Evolutionary conservation across 2,329 filamentous ascomycete species (phyloP).

Genomic region (Myotisia sp.): DNA sequence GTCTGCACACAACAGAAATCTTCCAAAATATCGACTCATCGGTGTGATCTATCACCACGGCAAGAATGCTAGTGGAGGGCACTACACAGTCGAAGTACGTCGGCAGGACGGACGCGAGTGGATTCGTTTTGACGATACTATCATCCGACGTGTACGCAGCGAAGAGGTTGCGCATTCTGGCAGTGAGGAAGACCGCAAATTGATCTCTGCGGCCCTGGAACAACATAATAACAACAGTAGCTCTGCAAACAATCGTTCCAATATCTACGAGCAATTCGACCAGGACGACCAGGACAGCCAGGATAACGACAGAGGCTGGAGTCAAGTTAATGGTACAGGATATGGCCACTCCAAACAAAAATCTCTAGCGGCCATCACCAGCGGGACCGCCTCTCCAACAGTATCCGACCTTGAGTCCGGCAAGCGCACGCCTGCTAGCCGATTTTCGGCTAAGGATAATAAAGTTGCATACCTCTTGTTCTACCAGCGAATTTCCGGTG

Average conservation of each 20-base stretch:
- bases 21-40: constrained; percentile 73
- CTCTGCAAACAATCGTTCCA: constrained; percentile 29
- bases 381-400: constrained; percentile 45
- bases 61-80: constrained; percentile 87
- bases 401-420: constrained; percentile 39
- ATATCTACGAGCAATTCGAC: constrained; percentile 57
- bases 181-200: constrained; percentile 61
- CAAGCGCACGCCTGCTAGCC: constrained; percentile 40
- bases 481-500: constrained; percentile 57
- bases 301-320: constrained; percentile 56
- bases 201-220: constrained; percentile 52
- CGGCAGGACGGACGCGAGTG: constrained; percentile 91
- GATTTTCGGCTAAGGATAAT: constrained; percentile 64
- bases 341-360: constrained; percentile 46
- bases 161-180: constrained; percentile 83
- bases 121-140: constrained; percentile 89
- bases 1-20: constrained; percentile 49
- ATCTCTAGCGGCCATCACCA: constrained; percentile 51
- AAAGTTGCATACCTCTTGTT: constrained; percentile 96
- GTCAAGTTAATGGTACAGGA: constrained; percentile 57
- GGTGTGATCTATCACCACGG: constrained; percentile 95
- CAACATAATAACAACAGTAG: constrained; percentile 53
- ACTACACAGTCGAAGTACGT: constrained; percentile 95
- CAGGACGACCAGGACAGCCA: constrained; percentile 55
- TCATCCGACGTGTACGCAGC: constrained; percentile 67